phyloP scores from a whole-genome alignment of 257 asterid genomes.

The Mentha longifolia region DNA sequence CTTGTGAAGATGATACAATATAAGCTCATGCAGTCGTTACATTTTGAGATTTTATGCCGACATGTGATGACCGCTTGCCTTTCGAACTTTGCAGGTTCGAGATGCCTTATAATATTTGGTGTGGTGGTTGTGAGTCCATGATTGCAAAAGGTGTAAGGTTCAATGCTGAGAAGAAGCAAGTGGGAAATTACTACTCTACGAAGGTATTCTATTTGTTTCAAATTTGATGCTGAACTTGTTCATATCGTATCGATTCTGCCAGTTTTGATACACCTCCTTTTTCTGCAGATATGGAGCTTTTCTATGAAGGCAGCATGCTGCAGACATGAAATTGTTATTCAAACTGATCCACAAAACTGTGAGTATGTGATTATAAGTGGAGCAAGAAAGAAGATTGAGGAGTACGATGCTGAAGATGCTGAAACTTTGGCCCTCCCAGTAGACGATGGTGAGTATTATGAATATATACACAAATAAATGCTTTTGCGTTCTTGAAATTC shows the following conservation, averaged over 20 bases:
- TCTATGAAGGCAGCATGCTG: conserved; percentile 96
- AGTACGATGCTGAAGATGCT: conserved; percentile 93
- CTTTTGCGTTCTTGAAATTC: background rate
- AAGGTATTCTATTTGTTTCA: conserved; percentile 51
- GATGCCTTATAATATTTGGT: conserved; percentile 96
- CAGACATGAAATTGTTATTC: conserved; percentile 86
- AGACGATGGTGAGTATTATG: conserved; percentile 63
- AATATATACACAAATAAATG: background rate
- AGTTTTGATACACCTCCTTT: background rate
- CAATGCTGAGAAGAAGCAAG: conserved; percentile 99
- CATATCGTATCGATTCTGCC: background rate
- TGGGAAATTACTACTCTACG: conserved; percentile 92
- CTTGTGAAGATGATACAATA: background rate
- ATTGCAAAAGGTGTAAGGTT: conserved; percentile 98
- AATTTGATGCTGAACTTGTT: background rate
- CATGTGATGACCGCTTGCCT: background rate
- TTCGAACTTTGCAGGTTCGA: conserved; percentile 68
- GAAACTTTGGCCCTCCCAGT: conserved; percentile 84
- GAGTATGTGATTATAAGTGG: conserved; percentile 81
- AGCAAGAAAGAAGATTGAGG: conserved; percentile 79
- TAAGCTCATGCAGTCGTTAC: background rate
- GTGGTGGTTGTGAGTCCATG: conserved; percentile 99
- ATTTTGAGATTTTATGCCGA: conserved; percentile 7
- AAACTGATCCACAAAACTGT: conserved; percentile 91
- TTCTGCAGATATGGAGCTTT: conserved; percentile 92